phyloP scores from a whole-genome alignment of 2,329 filamentous ascomycete species.

The Plectosphaerella plurivora region DNA sequence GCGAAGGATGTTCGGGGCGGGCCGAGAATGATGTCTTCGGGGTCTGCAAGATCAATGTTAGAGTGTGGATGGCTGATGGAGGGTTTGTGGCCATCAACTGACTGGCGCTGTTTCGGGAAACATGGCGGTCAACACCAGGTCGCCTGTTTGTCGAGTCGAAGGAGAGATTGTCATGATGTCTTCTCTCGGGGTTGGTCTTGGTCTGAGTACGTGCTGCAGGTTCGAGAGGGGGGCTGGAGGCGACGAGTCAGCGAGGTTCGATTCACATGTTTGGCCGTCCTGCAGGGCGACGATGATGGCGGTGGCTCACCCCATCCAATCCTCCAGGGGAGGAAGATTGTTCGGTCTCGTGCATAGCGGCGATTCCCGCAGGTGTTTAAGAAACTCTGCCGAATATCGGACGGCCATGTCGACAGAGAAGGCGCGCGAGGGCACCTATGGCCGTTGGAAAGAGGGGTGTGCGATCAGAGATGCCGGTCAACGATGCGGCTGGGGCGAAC shows the following conservation, averaged over 20 bases:
- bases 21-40: constrained; percentile 81
- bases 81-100: constrained; percentile 21
- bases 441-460: neutral
- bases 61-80: neutral
- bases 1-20: constrained; percentile 80
- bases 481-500: neutral
- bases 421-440: constrained; percentile 30
- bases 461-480: neutral
- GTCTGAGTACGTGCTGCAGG: constrained; percentile 35
- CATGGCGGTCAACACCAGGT: constrained; percentile 46
- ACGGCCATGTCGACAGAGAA: constrained; percentile 40
- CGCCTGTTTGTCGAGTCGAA: constrained; percentile 48
- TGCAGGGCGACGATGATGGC: neutral
- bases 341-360: constrained; percentile 79
- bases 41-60: constrained; percentile 36
- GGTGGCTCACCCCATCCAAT: constrained; percentile 86
- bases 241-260: constrained; percentile 1
- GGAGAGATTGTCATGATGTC: constrained; percentile 37
- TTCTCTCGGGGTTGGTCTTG: constrained; percentile 39
- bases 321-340: constrained; percentile 75
- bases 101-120: constrained; percentile 55
- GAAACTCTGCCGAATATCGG: constrained; percentile 72
- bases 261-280: no score
- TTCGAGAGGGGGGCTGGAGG: constrained; percentile 38
- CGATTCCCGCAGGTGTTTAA: constrained; percentile 73